Base-by-base conservation (phyloP, 768 basidiomycete genomes). In the Tephrocybe sp. region DNA sequence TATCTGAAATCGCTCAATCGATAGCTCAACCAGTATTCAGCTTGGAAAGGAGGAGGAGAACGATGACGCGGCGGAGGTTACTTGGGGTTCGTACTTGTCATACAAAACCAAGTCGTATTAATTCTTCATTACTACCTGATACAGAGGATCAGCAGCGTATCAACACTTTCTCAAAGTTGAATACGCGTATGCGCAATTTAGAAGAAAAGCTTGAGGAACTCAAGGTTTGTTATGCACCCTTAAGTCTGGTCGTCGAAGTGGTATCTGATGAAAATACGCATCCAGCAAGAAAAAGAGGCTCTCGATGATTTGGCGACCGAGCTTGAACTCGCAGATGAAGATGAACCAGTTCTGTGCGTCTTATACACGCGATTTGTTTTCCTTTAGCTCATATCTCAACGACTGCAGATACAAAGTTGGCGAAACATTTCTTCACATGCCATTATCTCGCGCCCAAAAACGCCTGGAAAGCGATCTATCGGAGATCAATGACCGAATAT, bases 211-310 rank as follows among this genome's bases (percentile, higher is more conserved):
- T 94, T 26, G 77, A 83, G 48, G 70, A 69, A 20, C 77, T 93
- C 60, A 89, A 89, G 79, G 94, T 92, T 31, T 14, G 69, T 61
- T 10, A 12, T 9, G 20, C 43, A 30, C 35, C 10, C 33, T 34
- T 40, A 31, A 32, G 12, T 14, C 16, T 16, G 39, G 39, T n/a
- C 5, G 39, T n/a, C 5, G 35, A 42, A 30, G 23, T 42, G 9
- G 41, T 12, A 53, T 48, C 49, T 44, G 45, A 52, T 43, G 38
- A 17, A 7, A 26, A 26, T 26, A 26, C 26, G 34, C 19, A 46
- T 23, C n/a, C n/a, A 98, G 93, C 85, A 89, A 79, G 93, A 96
- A 71, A 95, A 95, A 70, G 95, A 97, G 60, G 88, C 92, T 2
- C 80, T 96, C 12, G 92, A 96, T 53, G 95, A 98, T 65, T 78